Conservation (phyloP, 768 basidiomycete species). For the Boletus patriciae region DNA sequence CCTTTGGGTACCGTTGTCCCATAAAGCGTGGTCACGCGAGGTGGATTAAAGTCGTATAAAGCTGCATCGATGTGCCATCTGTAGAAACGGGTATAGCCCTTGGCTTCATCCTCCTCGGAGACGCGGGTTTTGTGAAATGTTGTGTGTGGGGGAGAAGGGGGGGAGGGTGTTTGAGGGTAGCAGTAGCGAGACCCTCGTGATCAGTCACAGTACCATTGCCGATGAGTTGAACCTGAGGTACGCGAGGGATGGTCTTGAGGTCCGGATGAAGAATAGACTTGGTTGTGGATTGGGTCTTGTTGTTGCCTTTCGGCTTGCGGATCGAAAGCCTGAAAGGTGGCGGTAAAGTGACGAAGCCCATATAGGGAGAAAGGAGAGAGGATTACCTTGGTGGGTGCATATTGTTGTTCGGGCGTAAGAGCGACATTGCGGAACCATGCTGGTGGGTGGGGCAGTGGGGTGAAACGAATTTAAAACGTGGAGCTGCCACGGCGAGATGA, state of each 20-base stretch:
- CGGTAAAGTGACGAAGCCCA: background rate
- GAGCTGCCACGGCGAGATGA: background rate
- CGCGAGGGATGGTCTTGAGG: conserved; percentile 85
- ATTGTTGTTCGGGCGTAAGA: conserved; percentile 80
- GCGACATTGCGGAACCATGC: conserved; percentile 72
- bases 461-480: background rate
- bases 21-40: conserved; percentile 83
- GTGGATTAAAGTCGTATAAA: conserved; percentile 71
- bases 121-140: conserved; percentile 85
- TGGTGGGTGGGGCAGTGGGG: conserved; percentile 30
- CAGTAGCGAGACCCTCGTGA: conserved; percentile 77
- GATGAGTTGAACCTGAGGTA: conserved; percentile 90
- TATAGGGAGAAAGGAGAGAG: background rate
- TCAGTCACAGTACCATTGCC: conserved; percentile 81
- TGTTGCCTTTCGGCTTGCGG: conserved; percentile 65
- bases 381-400: conserved; percentile 74
- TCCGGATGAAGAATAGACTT: conserved; percentile 87
- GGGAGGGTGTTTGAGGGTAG: conserved; percentile 80
- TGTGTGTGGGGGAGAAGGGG: too few relatives aligned
- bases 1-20: conserved; percentile 73
- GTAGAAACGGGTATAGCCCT: conserved; percentile 85
- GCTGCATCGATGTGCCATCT: conserved; percentile 94
- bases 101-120: conserved; percentile 68
- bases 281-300: conserved; percentile 71
- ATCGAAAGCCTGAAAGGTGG: conserved; percentile 67